Conservation (phyloP, 1,139 yeast species). For the Saccharomyces pastorianus region DNA sequence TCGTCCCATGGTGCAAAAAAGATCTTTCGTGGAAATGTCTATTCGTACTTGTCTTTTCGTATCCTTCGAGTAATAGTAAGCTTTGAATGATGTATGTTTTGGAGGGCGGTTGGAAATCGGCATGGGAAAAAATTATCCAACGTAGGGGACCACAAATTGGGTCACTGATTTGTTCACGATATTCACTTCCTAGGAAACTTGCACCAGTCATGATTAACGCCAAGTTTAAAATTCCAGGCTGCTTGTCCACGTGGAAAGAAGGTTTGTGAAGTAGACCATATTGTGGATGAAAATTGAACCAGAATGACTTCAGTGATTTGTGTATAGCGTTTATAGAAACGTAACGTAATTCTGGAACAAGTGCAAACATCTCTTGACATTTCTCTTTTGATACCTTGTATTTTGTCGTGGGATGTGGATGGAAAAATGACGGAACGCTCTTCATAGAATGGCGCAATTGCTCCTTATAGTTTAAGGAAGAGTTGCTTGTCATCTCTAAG, state of each 20-base stretch:
- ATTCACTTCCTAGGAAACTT: slow-evolving; percentile 32
- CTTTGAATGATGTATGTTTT: slow-evolving; percentile 62
- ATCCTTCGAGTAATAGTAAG: slow-evolving; percentile 52
- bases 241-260: slow-evolving; percentile 46
- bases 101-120: slow-evolving; percentile 51
- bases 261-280: slow-evolving; percentile 57
- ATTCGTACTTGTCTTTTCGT: slow-evolving; percentile 55
- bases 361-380: slow-evolving; percentile 13
- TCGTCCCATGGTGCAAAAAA: slow-evolving; percentile 69
- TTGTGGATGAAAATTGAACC: slow-evolving; percentile 57
- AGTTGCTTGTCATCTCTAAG: slow-evolving; percentile 1
- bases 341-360: slow-evolving; percentile 26
- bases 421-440: slow-evolving; percentile 18
- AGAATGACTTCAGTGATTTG: slow-evolving; percentile 37
- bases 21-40: slow-evolving; percentile 64
- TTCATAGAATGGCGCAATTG: slow-evolving; percentile 13
- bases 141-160: slow-evolving; percentile 55
- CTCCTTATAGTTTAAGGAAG: slow-evolving; percentile 7
- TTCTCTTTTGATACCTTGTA: slow-evolving; percentile 12
- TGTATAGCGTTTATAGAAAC: slow-evolving; percentile 20
- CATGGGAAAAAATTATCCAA: slow-evolving; percentile 51
- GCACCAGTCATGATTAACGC: slow-evolving; percentile 54
- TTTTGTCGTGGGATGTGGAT: slow-evolving; percentile 13
- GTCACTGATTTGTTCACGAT: slow-evolving; percentile 33
- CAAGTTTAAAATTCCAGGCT: slow-evolving; percentile 47